Evolutionary conservation across 352 stramenopile genomes (phyloP), one percentile per base, ranked within the genome.

Genomic region (Globisporangium paroecandrum): DNA sequence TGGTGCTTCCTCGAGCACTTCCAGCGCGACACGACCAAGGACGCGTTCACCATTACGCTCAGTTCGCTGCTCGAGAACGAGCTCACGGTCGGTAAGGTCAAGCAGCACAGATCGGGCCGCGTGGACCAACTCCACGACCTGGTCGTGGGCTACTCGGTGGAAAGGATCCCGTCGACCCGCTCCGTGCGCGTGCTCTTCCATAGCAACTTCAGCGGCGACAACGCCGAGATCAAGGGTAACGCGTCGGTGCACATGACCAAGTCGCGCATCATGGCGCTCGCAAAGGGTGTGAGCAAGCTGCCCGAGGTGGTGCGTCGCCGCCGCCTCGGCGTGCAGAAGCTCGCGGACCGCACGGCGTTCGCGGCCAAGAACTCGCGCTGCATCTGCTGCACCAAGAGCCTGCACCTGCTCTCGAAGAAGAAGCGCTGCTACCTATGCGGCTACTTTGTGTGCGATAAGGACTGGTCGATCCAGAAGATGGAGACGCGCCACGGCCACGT

Each of bases 321-420:
- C 0, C 81, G 85, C 7, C 79, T 93, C 34, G 82, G 81, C 22
- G 72, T 76, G 4, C 84, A 91, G 64, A 73, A 75, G 41, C 74
- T 92, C 1, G 76, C 83, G 0, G 73, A 90, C 66, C 73, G 66
- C 41, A 71, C 63, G n/a, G 57, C 77, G 0, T 77, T 89, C 56
- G 68, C 81, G 12, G 72, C 75, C 5, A 81, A 69, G 18, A 92
- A 89, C 71, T 69, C 71, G 5, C 75, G 72, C 29, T 92, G 84
- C 58, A 81, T 83, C 32, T 83, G 77, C 65, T 92, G 84, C 46
- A 79, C 76, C 12, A 84, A 81, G 64, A 78, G 71, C 22, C 66
- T 91, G 38, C 63, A 73, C 4, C 3, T 82, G 20, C 58, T 75
- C 46, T 62, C 65, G 3, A 72, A 73, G 56, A 77, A 75, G 55